Conservation (phyloP, 2,329 filamentous ascomycete genomes). For the Alternaria triticina region DNA sequence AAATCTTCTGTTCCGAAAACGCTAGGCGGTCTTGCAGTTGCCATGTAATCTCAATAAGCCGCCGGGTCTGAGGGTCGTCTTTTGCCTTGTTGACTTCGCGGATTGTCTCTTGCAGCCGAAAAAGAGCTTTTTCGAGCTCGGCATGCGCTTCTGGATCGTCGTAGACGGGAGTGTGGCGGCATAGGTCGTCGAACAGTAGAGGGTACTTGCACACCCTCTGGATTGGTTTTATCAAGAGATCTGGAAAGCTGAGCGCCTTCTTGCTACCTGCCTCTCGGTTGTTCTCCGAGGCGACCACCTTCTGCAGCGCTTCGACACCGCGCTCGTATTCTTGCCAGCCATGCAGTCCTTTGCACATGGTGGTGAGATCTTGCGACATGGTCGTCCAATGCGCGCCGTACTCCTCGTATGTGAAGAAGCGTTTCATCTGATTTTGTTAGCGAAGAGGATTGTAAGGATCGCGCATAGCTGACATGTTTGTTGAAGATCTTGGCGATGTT, state of each 20-base stretch:
- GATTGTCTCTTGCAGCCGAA: conserved; percentile 75
- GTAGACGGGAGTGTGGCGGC: conserved; percentile 80
- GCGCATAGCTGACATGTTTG: conserved; percentile 53
- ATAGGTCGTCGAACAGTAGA: conserved; percentile 81
- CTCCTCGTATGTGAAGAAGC: conserved; percentile 87
- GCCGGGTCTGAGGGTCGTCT: conserved; percentile 73
- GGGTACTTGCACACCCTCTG: conserved; percentile 93
- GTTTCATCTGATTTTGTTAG: conserved; percentile 66
- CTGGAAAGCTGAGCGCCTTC: conserved; percentile 81
- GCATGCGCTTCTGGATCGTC: conserved; percentile 86
- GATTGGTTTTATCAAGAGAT: conserved; percentile 94
- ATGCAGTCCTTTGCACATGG: conserved; percentile 70
- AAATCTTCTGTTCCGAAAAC: conserved; percentile 67
- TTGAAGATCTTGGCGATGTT: conserved; percentile 62
- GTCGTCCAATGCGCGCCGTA: conserved; percentile 90
- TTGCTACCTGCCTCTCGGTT: conserved; percentile 67
- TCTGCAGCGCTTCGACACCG: conserved; percentile 83
- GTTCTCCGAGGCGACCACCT: conserved; percentile 74
- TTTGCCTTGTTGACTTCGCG: conserved; percentile 84
- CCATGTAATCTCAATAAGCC: conserved; percentile 80
- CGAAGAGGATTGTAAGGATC: conserved; percentile 34
- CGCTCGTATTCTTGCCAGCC: conserved; percentile 82
- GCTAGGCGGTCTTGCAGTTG: conserved; percentile 80
- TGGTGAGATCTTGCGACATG: conserved; percentile 78
- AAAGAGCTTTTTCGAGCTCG: conserved; percentile 76